Conservation (phyloP, 495 filamentous ascomycete species). For the Aspergillus ellipticus region DNA sequence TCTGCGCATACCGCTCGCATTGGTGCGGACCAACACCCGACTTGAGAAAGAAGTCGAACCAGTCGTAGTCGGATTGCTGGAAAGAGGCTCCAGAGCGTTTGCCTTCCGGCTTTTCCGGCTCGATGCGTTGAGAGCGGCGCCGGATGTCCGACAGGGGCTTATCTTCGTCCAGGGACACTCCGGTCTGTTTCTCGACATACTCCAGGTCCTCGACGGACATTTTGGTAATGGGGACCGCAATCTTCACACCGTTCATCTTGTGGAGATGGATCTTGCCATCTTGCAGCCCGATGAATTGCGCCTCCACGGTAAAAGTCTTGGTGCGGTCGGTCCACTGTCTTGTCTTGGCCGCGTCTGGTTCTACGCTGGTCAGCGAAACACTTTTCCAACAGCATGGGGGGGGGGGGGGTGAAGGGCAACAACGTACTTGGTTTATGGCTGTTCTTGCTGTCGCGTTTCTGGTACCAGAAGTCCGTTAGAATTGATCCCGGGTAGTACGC, state of each 20-base stretch:
- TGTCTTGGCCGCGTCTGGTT: constrained; percentile 79
- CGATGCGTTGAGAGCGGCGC: constrained; percentile 31
- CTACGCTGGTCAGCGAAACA: constrained; percentile 40
- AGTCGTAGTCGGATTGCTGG: constrained; percentile 74
- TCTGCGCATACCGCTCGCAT: constrained; percentile 89
- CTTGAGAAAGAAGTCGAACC: constrained; percentile 96
- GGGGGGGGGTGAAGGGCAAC: too few species aligned
- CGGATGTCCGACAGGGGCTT: constrained; percentile 86
- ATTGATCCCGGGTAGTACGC: too few species aligned
- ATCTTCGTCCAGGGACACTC: constrained; percentile 91
- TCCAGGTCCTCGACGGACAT: constrained; percentile 95
- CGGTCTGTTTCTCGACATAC: constrained; percentile 83
- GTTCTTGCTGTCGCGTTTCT: constrained; percentile 63
- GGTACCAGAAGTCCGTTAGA: constrained; percentile 55
- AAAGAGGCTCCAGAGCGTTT: constrained; percentile 52
- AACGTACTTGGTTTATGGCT: constrained; percentile 74
- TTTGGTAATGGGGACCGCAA: constrained; percentile 89
- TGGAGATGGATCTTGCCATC: constrained; percentile 98
- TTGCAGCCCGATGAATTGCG: constrained; percentile 84
- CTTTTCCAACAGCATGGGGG: neutral
- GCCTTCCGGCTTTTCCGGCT: constrained; percentile 30
- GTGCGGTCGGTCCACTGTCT: constrained; percentile 92
- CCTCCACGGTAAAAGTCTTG: constrained; percentile 95
- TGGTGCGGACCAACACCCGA: constrained; percentile 87
- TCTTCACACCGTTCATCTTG: constrained; percentile 97